Evolutionary conservation across 2,329 filamentous ascomycete species (phyloP), one percentile per base, ranked within the genome.

Genomic region (Stemphylium beticola): DNA sequence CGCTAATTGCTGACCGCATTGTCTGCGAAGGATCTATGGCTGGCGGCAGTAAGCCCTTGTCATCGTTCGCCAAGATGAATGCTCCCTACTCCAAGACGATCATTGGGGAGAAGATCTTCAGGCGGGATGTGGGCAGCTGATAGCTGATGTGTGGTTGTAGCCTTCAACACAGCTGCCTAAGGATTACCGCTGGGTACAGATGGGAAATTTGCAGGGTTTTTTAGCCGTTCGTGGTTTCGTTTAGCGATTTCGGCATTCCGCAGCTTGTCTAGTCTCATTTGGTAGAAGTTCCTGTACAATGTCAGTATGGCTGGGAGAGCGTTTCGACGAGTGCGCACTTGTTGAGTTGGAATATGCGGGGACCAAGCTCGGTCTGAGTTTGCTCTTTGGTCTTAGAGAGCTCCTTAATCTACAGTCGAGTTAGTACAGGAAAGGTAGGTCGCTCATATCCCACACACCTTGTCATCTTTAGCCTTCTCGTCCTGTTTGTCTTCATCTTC

Each of bases 331-430:
- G 37, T 9, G 42, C 62, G 38, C 77, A 93, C 90, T 88, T 92
- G 70, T 93, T 90, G 54, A 97, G 80, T 62, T 89, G 85, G 77
- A 95, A 99, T 2, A 96, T 83, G 37, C 93, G 85, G 17, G 91
- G 89, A 52, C 89, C 87, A 56, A 90, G 86, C 56, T 90, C 87
- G 15, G 75, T 56, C 32, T 77, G 74, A 18, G 78, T 63, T 31
- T 75, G 68, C 17, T 78, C 77, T 48, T 71, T 73, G 4, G 82
- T 76, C 40, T 80, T 79, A 60, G 82, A 77, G 22, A 83, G 73
- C 31, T 79, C 75, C 62, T 80, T 77, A 62, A 80, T 78, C 76
- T 80, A 36, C 3, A 10, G 12, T 8, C 6, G 6, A n/a, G 18
- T 36, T 69, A 36, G 69, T 12, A 47, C 17, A 24, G 5, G 11